Evolutionary conservation across 768 basidiomycete species (phyloP).

Genomic region (Guyanaporus albipodus): DNA sequence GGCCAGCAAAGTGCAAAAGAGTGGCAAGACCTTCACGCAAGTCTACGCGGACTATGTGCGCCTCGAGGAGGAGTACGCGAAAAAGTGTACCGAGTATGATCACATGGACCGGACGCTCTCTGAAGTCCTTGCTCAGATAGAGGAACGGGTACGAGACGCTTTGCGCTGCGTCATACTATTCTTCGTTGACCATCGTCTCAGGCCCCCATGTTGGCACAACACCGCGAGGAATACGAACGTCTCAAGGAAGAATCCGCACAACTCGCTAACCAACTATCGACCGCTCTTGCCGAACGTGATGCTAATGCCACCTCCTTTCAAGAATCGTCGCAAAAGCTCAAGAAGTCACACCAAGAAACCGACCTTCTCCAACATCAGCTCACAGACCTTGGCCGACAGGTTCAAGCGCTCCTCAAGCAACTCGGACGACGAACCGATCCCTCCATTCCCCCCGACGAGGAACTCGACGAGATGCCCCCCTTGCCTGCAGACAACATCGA

Average conservation of each 20-base stretch:
- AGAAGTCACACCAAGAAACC: slow-evolving; percentile 56
- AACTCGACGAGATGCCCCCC: slow-evolving; percentile 44
- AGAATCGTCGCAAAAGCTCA: slow-evolving; percentile 61
- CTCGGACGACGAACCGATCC: slow-evolving; percentile 82
- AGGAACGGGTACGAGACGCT: slow-evolving; percentile 63
- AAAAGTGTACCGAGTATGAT: slow-evolving; percentile 77
- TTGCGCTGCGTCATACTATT: not conserved
- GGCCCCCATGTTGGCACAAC: slow-evolving; percentile 90
- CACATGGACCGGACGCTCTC: slow-evolving; percentile 80
- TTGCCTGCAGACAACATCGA: slow-evolving; percentile 58
- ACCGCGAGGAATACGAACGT: slow-evolving; percentile 85
- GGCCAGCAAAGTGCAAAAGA: slow-evolving; percentile 75
- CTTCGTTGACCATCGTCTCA: slow-evolving; percentile 28
- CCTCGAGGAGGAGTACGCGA: slow-evolving; percentile 76
- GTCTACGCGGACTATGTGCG: slow-evolving; percentile 89
- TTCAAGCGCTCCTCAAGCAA: slow-evolving; percentile 75
- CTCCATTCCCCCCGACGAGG: slow-evolving; percentile 68
- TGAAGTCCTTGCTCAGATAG: slow-evolving; percentile 81
- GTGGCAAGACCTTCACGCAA: slow-evolving; percentile 89
- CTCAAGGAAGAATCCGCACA: slow-evolving; percentile 75
- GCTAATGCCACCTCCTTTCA: slow-evolving; percentile 48
- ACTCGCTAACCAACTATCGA: slow-evolving; percentile 74
- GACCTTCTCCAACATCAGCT: slow-evolving; percentile 71
- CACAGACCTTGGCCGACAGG: slow-evolving; percentile 78
- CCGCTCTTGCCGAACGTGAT: slow-evolving; percentile 75